Evolutionary conservation across 768 basidiomycete genomes (phyloP), one percentile per base, ranked within the genome.

Genomic region (Filobasidium wieringae): DNA sequence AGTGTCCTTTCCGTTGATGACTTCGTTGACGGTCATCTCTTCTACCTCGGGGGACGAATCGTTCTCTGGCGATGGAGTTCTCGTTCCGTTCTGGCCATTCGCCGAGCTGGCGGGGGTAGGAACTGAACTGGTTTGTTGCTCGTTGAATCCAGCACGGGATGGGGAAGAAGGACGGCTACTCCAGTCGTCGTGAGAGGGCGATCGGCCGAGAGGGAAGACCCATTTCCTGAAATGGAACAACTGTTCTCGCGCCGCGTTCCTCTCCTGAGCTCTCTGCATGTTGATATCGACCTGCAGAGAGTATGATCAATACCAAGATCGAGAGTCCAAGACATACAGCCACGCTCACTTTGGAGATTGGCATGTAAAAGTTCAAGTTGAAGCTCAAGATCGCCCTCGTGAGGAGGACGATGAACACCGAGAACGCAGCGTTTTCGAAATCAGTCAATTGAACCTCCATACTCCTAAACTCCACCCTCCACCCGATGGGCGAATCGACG

Each of bases 371-470:
- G 72, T 96, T 96, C 54, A 96, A 77, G 61, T 86, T 85, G 76
- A 90, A 90, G 66, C 79, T 83, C 57, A 99, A 79, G 63, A 99
- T 95, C 1, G 91, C 92, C 37, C 95, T 80, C 4, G 95, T 93
- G 7, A 99, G 79, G 29, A 99, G 81, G 14, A 97, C 92, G 51
- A 93, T 80, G 75, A 99, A 97, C 41, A 96, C 82, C 32, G 90
- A 83, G 72, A 90, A 96, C 6, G 95, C 91, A 1, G 95, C 95
- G 70, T 99, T 99, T 77, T 97, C 95, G 67, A 91, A 99, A 76
- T 99, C 95, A 8, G 95, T 97, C 70, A 96, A 81, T 69, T 97
- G 95, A 2, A 97, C 91, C 72, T 99, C 95, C 95, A 97, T 97
- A 71, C 87, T 89, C 57, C 95, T 80, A 76, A 99, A 99, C 72